Conservation (phyloP, 345 rosid genomes). For the Hevea brasiliensis region DNA sequence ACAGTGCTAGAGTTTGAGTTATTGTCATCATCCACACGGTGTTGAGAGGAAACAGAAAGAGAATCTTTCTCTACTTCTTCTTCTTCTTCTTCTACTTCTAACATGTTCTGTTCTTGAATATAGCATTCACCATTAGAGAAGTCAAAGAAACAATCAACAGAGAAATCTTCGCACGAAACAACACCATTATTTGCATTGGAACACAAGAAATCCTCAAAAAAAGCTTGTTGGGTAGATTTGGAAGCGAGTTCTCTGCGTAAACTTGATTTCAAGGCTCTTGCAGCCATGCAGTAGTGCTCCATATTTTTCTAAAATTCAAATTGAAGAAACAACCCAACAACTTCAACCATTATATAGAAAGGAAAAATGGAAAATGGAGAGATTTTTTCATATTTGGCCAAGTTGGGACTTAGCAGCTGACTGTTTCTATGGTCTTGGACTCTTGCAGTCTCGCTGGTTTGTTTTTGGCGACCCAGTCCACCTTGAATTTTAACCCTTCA, state of each 20-base stretch:
- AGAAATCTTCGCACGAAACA: conserved; percentile 51
- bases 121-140: conserved; percentile 44
- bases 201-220: conserved; percentile 37
- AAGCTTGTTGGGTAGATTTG: conserved; percentile 35
- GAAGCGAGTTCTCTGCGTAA: conserved; percentile 42
- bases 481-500: too few species aligned
- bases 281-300: conserved; percentile 62
- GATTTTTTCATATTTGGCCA: too few species aligned
- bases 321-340: neutral
- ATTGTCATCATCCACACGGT: conserved; percentile 40
- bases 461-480: too few species aligned
- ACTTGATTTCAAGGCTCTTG: conserved; percentile 58
- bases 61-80: conserved; percentile 37
- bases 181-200: conserved; percentile 19
- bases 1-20: conserved; percentile 30
- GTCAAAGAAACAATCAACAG: conserved; percentile 69
- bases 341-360: too few species aligned
- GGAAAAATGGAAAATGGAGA: too few species aligned
- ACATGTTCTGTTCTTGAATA: neutral
- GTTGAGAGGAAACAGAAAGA: conserved; percentile 43
- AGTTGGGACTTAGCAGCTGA: too few species aligned
- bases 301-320: conserved; percentile 13
- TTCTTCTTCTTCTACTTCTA: conserved; percentile 38
- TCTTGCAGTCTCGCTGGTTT: too few species aligned
- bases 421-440: too few species aligned